Evolutionary conservation across 768 basidiomycete species (phyloP).

Genomic region (Cystobasidium tubakii): DNA sequence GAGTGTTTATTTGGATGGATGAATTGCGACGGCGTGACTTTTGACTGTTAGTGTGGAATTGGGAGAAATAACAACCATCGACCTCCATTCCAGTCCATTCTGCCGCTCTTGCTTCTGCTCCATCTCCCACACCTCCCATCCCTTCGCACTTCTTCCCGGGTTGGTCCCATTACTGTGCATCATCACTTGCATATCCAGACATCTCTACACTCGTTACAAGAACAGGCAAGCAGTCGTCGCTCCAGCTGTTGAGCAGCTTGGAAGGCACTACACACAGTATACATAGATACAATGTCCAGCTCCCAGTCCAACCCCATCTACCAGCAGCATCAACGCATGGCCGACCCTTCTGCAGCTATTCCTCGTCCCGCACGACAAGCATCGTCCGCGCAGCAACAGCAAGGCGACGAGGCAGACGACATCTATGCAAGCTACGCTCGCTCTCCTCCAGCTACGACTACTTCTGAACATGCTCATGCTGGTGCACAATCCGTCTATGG

Average conservation of each 20-base stretch:
- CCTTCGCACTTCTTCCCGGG: background rate
- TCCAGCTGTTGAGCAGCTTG: background rate
- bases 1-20: background rate
- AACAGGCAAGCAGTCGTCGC: too few species aligned
- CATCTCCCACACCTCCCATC: background rate
- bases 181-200: background rate
- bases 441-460: background rate
- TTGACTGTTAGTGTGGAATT: background rate
- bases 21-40: background rate
- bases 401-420: background rate
- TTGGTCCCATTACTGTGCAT: background rate
- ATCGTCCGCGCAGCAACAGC: background rate
- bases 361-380: background rate
- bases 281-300: background rate
- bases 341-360: background rate
- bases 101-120: background rate
- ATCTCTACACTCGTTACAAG: too few species aligned
- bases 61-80: too few species aligned
- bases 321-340: conserved; percentile 7
- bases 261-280: background rate
- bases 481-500: background rate
- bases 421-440: conserved; percentile 9
- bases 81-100: background rate
- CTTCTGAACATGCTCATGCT: background rate
- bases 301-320: background rate